phyloP scores from a whole-genome alignment of 805 yeast genomes.

The Millerago galiae region DNA sequence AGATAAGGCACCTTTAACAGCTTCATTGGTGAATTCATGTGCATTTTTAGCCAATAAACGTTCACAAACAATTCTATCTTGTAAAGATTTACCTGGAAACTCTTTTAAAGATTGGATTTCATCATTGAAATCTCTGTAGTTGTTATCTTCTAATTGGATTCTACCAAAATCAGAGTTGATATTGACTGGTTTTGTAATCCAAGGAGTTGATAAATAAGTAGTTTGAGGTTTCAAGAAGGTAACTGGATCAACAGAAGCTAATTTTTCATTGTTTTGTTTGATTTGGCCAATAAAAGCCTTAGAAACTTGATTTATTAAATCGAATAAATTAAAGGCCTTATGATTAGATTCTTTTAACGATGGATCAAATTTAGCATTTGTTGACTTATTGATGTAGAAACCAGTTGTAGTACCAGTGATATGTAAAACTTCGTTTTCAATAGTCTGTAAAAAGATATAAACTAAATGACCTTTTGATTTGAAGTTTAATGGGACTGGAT shows the following conservation, averaged over 20 bases:
- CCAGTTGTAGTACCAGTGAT: conserved; percentile 79
- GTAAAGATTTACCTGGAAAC: conserved; percentile 49
- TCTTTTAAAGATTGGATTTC: conserved; percentile 82
- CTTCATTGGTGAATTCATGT: conserved; percentile 69
- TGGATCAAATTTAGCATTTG: conserved; percentile 68
- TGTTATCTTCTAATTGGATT: conserved; percentile 17
- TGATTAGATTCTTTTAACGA: conserved; percentile 29
- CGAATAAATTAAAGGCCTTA: conserved; percentile 41
- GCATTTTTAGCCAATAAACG: conserved; percentile 62
- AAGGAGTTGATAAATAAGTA: conserved; percentile 60
- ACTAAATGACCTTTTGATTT: conserved; percentile 71
- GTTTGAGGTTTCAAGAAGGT: conserved; percentile 58
- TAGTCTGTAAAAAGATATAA: conserved; percentile 67
- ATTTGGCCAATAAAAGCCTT: conserved; percentile 53
- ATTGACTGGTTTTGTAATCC: conserved; percentile 42
- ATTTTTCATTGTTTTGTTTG: conserved; percentile 40
- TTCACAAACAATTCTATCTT: conserved; percentile 71
- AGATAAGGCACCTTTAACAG: conserved; percentile 73
- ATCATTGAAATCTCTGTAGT: conserved; percentile 78
- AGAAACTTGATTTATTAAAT: conserved; percentile 59
- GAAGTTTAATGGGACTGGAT: conserved; percentile 68
- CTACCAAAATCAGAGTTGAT: conserved; percentile 24
- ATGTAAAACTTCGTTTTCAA: conserved; percentile 74
- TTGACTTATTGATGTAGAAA: conserved; percentile 67
- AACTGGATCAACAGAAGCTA: conserved; percentile 42